Conservation (phyloP, 73 alveolate species). For the Paramecium octaurelia region DNA sequence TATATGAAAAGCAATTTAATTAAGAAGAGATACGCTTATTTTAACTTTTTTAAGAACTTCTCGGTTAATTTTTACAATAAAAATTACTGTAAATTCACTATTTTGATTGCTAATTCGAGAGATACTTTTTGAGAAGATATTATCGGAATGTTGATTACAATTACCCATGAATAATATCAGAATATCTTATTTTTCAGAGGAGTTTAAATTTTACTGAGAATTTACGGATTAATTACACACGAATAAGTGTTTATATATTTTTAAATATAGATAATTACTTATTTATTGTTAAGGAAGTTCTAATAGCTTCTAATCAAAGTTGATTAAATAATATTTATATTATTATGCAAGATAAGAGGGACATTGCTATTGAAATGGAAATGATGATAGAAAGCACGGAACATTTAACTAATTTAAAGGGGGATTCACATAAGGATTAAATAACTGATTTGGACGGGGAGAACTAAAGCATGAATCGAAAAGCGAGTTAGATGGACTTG, state of each 20-base stretch:
- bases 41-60: not conserved
- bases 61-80: too few relatives aligned
- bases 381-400: not conserved
- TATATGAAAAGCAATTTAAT: too few relatives aligned
- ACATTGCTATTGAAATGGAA: not conserved
- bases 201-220: not conserved
- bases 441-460: not conserved
- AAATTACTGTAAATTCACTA: not conserved
- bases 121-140: too few relatives aligned
- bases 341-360: not conserved
- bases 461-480: not conserved
- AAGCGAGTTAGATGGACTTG: not conserved
- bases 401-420: not conserved
- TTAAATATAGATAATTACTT: not conserved
- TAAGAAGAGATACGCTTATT: too few relatives aligned
- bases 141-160: not conserved
- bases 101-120: not conserved
- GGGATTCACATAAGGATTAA: not conserved
- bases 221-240: not conserved
- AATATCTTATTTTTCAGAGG: not conserved
- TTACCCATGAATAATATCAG: not conserved
- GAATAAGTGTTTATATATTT: not conserved
- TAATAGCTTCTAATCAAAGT: not conserved
- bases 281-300: not conserved
- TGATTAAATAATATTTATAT: not conserved